Conservation (phyloP, 108 stramenopile species). For the Fragilariopsis cylindrus region DNA sequence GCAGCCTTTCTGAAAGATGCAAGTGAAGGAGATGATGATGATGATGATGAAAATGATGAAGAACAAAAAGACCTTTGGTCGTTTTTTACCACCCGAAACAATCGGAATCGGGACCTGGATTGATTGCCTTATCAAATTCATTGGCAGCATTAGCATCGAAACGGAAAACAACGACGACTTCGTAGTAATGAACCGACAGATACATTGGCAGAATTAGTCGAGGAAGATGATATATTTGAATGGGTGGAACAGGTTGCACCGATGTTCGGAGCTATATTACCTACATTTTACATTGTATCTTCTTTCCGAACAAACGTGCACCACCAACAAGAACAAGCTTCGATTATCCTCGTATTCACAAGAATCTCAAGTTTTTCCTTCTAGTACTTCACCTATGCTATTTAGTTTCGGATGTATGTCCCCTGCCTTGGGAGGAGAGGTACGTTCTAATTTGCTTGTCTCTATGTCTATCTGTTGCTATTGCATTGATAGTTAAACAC, state of each 20-base stretch:
- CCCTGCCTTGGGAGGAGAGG: conserved; percentile 51
- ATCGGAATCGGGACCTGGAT: not conserved
- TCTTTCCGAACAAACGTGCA: conserved; percentile 52
- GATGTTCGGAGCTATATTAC: conserved; percentile 58
- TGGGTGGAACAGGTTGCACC: conserved; percentile 77
- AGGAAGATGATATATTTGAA: conserved; percentile 55
- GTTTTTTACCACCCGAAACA: conserved; percentile 22
- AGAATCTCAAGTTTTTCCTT: conserved; percentile 44
- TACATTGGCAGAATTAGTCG: conserved; percentile 17
- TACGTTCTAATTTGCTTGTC: conserved; percentile 4
- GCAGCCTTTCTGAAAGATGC: conserved; percentile 42
- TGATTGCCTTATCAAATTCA: conserved; percentile 36
- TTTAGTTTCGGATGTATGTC: conserved; percentile 62
- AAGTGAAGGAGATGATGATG: not conserved
- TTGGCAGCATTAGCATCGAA: conserved; percentile 22
- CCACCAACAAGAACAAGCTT: conserved; percentile 61
- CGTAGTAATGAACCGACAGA: not conserved
- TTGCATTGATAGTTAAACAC: too few species aligned
- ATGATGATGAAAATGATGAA: conserved; percentile 21
- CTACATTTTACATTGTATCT: conserved; percentile 68
- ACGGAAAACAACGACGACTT: conserved; percentile 25
- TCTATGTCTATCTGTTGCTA: too few species aligned
- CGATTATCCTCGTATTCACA: conserved; percentile 45
- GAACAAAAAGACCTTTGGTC: conserved; percentile 18
- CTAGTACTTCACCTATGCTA: conserved; percentile 35